Base-by-base conservation (phyloP, 371 early-diverging fungal genomes). In the Mucor lusitanicus region DNA sequence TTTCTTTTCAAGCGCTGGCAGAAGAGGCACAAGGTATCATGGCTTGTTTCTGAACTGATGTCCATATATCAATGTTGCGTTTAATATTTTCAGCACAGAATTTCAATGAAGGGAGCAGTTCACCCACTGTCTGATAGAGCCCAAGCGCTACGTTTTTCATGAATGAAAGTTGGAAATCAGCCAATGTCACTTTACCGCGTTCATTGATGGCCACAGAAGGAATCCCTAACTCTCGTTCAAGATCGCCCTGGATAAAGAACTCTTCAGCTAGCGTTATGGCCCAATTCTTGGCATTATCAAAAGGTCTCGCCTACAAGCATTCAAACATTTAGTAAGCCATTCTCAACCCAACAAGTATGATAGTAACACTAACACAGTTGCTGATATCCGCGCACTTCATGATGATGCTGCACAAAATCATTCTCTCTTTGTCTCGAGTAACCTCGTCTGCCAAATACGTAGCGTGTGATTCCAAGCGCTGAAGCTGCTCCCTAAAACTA, bases 361-460 rank as follows among this genome's bases (percentile, higher is more conserved):
- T 19, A 3, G 3, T 3, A 7, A 44, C 3, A 67, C 82, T 64
- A 78, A 84, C 85, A 59, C 83, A 85, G 57, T 94, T 94, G 69
- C 90, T 89, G 55, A 94, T 87, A 64, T 94, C 94, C 6, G 94
- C 90, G 75, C 92, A 92, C 74, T 94, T 94, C 74, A 94, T 90
- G 9, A 94, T 75, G 2, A 87, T 88, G 40, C 86, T 86, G 17
- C 87, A 86, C 5, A 92, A 71, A 48, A 84, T 59, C 28, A 83
- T 33, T 19, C 83, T 74, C 54, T 87, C 88, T 35, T 80, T 76
- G 48, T 84, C 85, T 25, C 66, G 54, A 6, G 21, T n/a, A 17
- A 61, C 40, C 21, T 55, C 59, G 56, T 61, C 53, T 15, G 61
- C 21, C 12, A 28, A 46, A 21, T 65, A n/a, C 15, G 46, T 13